phyloP scores from a whole-genome alignment of 352 stramenopile species.

The Nothophytophthora sp. region DNA sequence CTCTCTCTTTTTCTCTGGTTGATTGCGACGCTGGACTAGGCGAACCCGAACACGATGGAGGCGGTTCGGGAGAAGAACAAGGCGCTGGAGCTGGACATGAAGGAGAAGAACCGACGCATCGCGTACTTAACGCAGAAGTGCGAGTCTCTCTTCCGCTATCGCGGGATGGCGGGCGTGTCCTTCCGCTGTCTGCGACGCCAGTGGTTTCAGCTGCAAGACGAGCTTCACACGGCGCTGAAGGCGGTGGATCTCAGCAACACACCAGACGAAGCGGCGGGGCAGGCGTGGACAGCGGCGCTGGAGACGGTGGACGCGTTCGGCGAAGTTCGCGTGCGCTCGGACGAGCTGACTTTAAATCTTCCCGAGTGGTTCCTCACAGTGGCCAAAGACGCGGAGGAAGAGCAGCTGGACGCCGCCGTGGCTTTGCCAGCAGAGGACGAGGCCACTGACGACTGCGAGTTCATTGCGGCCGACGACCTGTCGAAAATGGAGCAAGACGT shows the following conservation, averaged over 20 bases:
- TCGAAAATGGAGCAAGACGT: slow-evolving; percentile 43
- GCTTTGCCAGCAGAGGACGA: slow-evolving; percentile 30
- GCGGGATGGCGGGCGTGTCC: slow-evolving; percentile 43
- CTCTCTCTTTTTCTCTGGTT: no score
- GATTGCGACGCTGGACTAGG: no score
- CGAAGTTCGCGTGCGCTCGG: slow-evolving; percentile 34
- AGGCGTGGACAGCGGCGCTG: slow-evolving; percentile 37
- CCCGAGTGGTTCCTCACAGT: slow-evolving; percentile 78
- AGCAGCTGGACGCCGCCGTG: slow-evolving; percentile 30
- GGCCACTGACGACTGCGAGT: slow-evolving; percentile 18
- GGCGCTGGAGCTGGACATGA: slow-evolving; percentile 70
- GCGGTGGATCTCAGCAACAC: slow-evolving; percentile 19
- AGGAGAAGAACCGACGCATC: slow-evolving; percentile 85
- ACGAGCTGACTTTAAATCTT: slow-evolving; percentile 49
- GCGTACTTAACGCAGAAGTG: slow-evolving; percentile 65
- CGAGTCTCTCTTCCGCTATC: slow-evolving; percentile 63
- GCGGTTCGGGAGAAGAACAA: slow-evolving; percentile 74
- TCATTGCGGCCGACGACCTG: slow-evolving; percentile 38
- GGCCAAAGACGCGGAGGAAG: slow-evolving; percentile 43
- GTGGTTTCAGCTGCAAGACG: slow-evolving; percentile 72
- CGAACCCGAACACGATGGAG: slow-evolving; percentile 78
- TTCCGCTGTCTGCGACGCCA: slow-evolving; percentile 63
- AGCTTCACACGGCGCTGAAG: slow-evolving; percentile 32
- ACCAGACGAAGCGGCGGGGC: slow-evolving; percentile 13
- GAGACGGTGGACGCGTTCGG: slow-evolving; percentile 43